Evolutionary conservation across 2,329 filamentous ascomycete genomes (phyloP).

Genomic region (Diaporthe sp.): DNA sequence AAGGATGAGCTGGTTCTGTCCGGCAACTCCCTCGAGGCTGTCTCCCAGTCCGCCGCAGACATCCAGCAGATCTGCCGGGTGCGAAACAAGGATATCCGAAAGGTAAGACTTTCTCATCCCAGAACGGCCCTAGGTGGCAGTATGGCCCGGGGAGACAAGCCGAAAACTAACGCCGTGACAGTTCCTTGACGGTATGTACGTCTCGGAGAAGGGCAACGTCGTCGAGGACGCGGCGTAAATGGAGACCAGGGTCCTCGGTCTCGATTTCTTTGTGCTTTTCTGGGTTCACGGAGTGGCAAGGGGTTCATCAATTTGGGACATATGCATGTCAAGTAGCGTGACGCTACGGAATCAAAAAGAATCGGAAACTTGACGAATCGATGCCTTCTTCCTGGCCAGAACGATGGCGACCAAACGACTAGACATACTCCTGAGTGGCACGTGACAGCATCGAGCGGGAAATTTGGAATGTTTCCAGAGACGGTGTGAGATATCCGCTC

Average conservation of each 20-base stretch:
- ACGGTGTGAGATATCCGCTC: not conserved
- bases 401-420: slow-evolving; percentile 32
- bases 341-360: slow-evolving; percentile 47
- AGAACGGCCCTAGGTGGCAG: not conserved
- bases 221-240: slow-evolving; percentile 68
- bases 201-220: slow-evolving; percentile 98
- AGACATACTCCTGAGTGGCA: slow-evolving; percentile 16
- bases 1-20: slow-evolving; percentile 97
- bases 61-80: slow-evolving; percentile 99
- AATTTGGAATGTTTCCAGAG: not conserved
- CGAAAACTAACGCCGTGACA: slow-evolving; percentile 50
- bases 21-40: slow-evolving; percentile 96
- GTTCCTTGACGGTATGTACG: slow-evolving; percentile 99
- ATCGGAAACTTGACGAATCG: slow-evolving; percentile 48
- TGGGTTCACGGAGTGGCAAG: slow-evolving; percentile 72
- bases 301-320: slow-evolving; percentile 63
- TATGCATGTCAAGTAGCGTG: slow-evolving; percentile 71
- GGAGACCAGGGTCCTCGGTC: slow-evolving; percentile 38
- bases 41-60: slow-evolving; percentile 98
- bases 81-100: slow-evolving; percentile 99
- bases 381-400: slow-evolving; percentile 36
- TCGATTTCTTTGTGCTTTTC: slow-evolving; percentile 62
- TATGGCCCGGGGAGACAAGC: not conserved
- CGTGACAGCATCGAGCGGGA: slow-evolving; percentile 20
- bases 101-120: slow-evolving; percentile 65